Conservation (phyloP, 768 basidiomycete species). For the Terana coerulea region DNA sequence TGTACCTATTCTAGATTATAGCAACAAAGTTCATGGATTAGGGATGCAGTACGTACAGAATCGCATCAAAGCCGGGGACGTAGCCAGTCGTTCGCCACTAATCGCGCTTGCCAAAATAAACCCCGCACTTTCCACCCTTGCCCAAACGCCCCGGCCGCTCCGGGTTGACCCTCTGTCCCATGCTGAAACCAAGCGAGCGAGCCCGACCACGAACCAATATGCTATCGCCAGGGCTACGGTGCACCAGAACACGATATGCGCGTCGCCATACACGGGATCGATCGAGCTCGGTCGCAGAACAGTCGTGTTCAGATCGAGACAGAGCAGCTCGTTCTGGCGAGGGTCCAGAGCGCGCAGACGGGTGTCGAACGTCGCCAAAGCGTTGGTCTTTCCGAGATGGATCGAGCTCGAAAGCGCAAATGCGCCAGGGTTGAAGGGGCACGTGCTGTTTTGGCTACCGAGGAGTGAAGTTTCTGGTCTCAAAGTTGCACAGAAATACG, state of each 20-base stretch:
- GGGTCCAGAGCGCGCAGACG: conserved; percentile 88
- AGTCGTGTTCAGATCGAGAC: conserved; percentile 74
- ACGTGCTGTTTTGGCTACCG: conserved; percentile 31
- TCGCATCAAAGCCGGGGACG: conserved; percentile 80
- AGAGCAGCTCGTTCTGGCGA: conserved; percentile 74
- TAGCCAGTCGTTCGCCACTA: conserved; percentile 85
- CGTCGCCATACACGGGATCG: conserved; percentile 60
- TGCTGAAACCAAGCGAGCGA: conserved; percentile 78
- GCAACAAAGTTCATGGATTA: not conserved
- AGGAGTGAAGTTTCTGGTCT: conserved; percentile 72
- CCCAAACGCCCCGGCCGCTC: conserved; percentile 59
- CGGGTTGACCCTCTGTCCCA: conserved; percentile 71
- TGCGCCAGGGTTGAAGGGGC: conserved; percentile 75
- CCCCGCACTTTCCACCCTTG: conserved; percentile 75
- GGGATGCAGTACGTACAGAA: conserved; percentile 59
- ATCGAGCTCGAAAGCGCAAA: conserved; percentile 80
- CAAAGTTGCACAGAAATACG: conserved; percentile 75
- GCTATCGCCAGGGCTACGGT: conserved; percentile 70
- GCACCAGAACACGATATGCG: conserved; percentile 66
- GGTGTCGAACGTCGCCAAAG: conserved; percentile 81
- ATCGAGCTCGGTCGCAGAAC: conserved; percentile 61
- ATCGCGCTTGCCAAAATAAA: conserved; percentile 90
- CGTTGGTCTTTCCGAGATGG: conserved; percentile 58
- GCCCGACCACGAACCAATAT: conserved; percentile 81
- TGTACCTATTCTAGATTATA: conserved; percentile 53